phyloP scores from a whole-genome alignment of 345 rosid genomes.

The Psidium guajava region DNA sequence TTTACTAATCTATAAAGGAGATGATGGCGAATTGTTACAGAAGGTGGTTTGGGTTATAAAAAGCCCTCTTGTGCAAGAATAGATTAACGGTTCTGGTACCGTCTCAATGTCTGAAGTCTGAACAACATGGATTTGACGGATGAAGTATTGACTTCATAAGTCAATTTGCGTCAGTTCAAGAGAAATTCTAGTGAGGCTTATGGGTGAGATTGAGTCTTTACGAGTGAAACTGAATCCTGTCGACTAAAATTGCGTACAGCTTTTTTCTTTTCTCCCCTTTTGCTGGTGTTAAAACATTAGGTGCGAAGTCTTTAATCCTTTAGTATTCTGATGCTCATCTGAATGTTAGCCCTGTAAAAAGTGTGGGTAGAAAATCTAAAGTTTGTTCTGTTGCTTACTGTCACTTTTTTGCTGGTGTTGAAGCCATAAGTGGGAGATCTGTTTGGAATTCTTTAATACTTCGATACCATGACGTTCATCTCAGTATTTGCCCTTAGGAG shows the following conservation, averaged over 20 bases:
- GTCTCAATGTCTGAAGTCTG: background rate
- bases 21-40: background rate
- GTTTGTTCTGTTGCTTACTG: background rate
- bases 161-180: background rate
- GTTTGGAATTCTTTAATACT: background rate
- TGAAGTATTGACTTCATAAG: background rate
- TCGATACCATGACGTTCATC: background rate
- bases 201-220: background rate
- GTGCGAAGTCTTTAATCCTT: background rate
- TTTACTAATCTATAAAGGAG: background rate
- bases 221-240: background rate
- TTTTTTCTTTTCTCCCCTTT: background rate
- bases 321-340: background rate
- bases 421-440: background rate
- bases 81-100: background rate
- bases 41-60: background rate
- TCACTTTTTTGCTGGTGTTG: background rate
- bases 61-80: background rate
- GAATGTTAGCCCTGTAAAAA: background rate
- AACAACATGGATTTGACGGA: background rate
- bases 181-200: background rate
- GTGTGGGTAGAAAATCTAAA: background rate
- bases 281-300: background rate
- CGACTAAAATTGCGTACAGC: background rate
- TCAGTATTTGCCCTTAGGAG: background rate